A percentile compares a stretch with the other conserved stretches of the same genome.
phyloP scores from a whole-genome alignment of 352 stramenopile genomes.

The Phytophthora syringae region DNA sequence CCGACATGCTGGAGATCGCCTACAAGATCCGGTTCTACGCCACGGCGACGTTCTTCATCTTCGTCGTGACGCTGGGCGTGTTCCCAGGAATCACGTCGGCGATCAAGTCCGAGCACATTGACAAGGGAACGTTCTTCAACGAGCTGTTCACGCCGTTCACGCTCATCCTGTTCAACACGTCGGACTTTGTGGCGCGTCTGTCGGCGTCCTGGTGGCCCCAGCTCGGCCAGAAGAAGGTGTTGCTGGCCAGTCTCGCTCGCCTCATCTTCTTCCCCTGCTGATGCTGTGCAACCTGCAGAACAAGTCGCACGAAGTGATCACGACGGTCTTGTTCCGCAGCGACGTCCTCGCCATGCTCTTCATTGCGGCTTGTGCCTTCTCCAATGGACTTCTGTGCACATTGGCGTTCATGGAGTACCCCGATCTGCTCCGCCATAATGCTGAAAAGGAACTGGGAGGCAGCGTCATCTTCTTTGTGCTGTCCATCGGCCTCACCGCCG shows the following conservation, averaged over 20 bases:
- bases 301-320: conserved; percentile 67
- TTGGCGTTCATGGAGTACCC: conserved; percentile 85
- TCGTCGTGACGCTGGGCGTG: conserved; percentile 75
- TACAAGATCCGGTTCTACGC: conserved; percentile 73
- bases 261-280: conserved; percentile 68
- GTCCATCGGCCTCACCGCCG: conserved; percentile 70
- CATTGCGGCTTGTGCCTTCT: conserved; percentile 62
- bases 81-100: conserved; percentile 82
- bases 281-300: conserved; percentile 85
- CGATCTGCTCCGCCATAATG: conserved; percentile 50
- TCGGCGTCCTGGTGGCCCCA: conserved; percentile 47
- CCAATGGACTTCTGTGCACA: conserved; percentile 78
- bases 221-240: conserved; percentile 42
- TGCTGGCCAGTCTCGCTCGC: conserved; percentile 50
- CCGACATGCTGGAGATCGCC: conserved; percentile 57
- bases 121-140: conserved; percentile 53
- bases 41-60: conserved; percentile 72
- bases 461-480: conserved; percentile 88
- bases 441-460: conserved; percentile 76
- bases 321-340: conserved; percentile 74
- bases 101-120: conserved; percentile 62
- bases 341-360: conserved; percentile 69
- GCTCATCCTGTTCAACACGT: conserved; percentile 82
- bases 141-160: conserved; percentile 80
- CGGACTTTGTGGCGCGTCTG: conserved; percentile 73